A percentile compares a stretch with the other conserved stretches of the same genome.
These are phyloP conservation scores for Dioscorea zingiberensis DNA, from an alignment of 106 monocot species.

Conservation along the genomic window DNA sequence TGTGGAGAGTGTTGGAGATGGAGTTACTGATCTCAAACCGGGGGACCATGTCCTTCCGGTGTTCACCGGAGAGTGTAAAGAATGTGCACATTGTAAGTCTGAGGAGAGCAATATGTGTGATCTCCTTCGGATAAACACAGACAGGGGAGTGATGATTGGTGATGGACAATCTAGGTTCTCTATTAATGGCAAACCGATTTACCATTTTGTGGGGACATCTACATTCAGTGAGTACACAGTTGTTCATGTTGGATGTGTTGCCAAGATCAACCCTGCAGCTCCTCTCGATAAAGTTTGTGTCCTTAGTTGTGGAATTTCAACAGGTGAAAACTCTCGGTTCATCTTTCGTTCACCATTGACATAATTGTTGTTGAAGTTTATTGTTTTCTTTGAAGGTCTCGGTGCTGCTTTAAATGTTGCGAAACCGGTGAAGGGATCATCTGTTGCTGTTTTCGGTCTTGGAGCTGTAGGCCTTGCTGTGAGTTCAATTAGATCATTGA, in stretches of 20 bases:
- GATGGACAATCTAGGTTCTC: conserved; percentile 59
- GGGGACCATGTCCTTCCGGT: conserved; percentile 78
- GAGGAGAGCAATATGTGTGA: conserved; percentile 67
- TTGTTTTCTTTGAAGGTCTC: conserved; percentile 21
- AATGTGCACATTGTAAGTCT: conserved; percentile 52
- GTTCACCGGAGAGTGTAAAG: conserved; percentile 66
- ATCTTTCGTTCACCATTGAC: neutral
- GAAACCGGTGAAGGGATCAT: conserved; percentile 33
- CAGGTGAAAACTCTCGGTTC: conserved; percentile 22
- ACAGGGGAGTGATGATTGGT: conserved; percentile 53
- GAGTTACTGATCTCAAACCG: conserved; percentile 56
- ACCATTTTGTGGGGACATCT: conserved; percentile 60
- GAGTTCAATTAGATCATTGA: conserved; percentile 1
- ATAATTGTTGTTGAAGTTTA: neutral
- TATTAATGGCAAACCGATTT: conserved; percentile 60
- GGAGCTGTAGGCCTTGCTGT: conserved; percentile 54
- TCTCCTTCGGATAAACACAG: conserved; percentile 52
- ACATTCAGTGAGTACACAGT: conserved; percentile 80
- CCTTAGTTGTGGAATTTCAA: conserved; percentile 65
- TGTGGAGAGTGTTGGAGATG: conserved; percentile 81
- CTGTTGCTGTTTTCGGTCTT: conserved; percentile 45
- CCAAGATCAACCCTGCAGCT: conserved; percentile 58
- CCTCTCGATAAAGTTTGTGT: conserved; percentile 78
- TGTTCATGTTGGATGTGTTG: conserved; percentile 45
- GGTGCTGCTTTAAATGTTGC: conserved; percentile 45